Evolutionary conservation across 805 yeast species (phyloP).

Genomic region (Nakazawaea siamensis): DNA sequence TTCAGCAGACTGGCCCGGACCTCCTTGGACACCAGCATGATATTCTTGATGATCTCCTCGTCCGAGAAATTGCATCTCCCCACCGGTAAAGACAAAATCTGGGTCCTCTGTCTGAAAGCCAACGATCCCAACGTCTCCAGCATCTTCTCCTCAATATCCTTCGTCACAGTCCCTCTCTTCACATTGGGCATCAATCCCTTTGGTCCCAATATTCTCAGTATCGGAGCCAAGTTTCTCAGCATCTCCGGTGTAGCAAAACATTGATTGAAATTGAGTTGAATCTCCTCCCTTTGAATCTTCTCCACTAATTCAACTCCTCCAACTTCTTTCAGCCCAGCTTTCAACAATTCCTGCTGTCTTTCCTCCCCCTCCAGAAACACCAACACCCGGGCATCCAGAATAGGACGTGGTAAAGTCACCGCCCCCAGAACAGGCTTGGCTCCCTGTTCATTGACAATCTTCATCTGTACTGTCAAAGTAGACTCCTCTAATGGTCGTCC

Average conservation of each 20-base stretch:
- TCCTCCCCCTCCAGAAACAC: slow-evolving; percentile 59
- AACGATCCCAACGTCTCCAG: slow-evolving; percentile 53
- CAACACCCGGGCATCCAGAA: slow-evolving; percentile 54
- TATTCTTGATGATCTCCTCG: slow-evolving; percentile 62
- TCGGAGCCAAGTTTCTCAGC: slow-evolving; percentile 46
- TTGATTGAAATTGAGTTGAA: slow-evolving; percentile 56
- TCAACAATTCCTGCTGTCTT: slow-evolving; percentile 42
- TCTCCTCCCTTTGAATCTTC: slow-evolving; percentile 43
- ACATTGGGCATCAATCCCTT: slow-evolving; percentile 81
- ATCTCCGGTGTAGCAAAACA: slow-evolving; percentile 84
- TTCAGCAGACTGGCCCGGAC: slow-evolving; percentile 42
- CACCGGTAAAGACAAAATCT: slow-evolving; percentile 55
- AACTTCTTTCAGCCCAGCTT: slow-evolving; percentile 52
- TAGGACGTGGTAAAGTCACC: slow-evolving; percentile 63
- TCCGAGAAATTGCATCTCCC: slow-evolving; percentile 77
- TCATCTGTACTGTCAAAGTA: slow-evolving; percentile 57
- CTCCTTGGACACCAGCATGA: slow-evolving; percentile 58
- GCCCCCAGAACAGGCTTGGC: slow-evolving; percentile 68
- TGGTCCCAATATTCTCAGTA: slow-evolving; percentile 84
- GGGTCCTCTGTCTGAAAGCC: slow-evolving; percentile 70
- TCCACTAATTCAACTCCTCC: slow-evolving; percentile 72
- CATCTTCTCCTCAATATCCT: slow-evolving; percentile 50
- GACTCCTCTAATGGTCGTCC: slow-evolving; percentile 72
- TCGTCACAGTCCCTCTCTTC: slow-evolving; percentile 79
- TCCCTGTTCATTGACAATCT: slow-evolving; percentile 68